phyloP scores from a whole-genome alignment of 306 rosid genomes.

The Canavalia gladiata region DNA sequence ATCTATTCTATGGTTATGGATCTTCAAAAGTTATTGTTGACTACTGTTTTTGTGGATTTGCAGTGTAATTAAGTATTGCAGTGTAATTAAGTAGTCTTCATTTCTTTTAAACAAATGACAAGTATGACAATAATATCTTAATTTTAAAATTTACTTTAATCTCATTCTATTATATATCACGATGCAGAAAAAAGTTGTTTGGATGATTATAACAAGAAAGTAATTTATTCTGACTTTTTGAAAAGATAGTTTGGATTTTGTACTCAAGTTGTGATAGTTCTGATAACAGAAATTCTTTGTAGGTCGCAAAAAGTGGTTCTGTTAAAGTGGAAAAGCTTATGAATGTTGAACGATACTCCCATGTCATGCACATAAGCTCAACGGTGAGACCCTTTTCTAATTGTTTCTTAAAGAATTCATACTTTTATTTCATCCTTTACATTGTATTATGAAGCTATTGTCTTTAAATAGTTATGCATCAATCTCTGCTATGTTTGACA shows the following conservation, averaged over 20 bases:
- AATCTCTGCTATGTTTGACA: not conserved
- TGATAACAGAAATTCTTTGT: constrained; percentile 42
- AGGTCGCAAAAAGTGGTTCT: constrained; percentile 79
- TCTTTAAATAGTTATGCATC: not conserved
- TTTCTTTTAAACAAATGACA: constrained; percentile 11
- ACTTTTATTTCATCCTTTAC: not conserved
- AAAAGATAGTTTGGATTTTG: not conserved
- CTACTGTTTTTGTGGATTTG: constrained; percentile 19
- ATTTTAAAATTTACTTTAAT: not conserved
- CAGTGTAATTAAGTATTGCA: not conserved
- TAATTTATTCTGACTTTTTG: not conserved
- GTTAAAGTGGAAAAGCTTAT: constrained; percentile 85
- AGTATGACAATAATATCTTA: not conserved
- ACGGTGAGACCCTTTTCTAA: constrained; percentile 61
- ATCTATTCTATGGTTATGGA: not conserved
- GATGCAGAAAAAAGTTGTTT: constrained; percentile 32
- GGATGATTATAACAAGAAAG: not conserved
- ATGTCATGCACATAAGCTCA: constrained; percentile 97
- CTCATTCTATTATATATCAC: constrained; percentile 17
- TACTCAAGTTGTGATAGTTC: constrained; percentile 44
- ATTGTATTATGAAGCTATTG: not conserved
- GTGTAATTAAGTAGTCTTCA: not conserved
- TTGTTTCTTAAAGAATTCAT: not conserved
- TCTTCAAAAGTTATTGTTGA: constrained; percentile 14
- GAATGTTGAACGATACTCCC: constrained; percentile 84